These are phyloP conservation scores for Pythium apleroticum DNA, from an alignment of 352 stramenopile species.

Conservation along the genomic window DNA sequence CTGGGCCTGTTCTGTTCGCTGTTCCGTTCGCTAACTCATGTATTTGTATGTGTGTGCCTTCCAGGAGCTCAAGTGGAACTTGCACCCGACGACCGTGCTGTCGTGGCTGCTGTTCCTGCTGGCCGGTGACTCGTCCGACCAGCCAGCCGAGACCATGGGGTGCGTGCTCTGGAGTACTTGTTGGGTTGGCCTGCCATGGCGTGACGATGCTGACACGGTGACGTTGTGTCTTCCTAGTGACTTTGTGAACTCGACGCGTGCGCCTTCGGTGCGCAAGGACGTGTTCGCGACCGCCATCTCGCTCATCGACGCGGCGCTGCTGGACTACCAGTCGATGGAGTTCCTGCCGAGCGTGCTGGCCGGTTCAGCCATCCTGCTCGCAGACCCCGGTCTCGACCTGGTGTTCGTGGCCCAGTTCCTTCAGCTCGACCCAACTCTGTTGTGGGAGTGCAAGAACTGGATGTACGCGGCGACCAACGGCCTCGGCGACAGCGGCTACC, in stretches of 20 bases:
- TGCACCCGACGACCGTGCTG: conserved; percentile 73
- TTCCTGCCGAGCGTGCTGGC: conserved; percentile 78
- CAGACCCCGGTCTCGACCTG: conserved; percentile 66
- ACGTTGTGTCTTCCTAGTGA: conserved; percentile 31
- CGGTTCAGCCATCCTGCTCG: conserved; percentile 65
- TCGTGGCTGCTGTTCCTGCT: conserved; percentile 81
- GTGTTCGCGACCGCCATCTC: conserved; percentile 68
- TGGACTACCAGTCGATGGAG: conserved; percentile 76
- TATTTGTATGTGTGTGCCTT: conserved; percentile 5
- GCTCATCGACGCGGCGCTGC: conserved; percentile 70
- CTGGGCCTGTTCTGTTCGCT: conserved; percentile 9
- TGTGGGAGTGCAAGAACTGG: conserved; percentile 85
- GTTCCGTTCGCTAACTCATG: conserved; percentile 4
- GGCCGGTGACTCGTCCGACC: conserved; percentile 59
- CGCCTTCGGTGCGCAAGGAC: conserved; percentile 67
- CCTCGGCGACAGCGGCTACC: conserved; percentile 49
- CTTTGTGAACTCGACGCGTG: conserved; percentile 62
- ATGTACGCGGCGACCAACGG: conserved; percentile 58
- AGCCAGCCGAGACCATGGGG: conserved; percentile 70
- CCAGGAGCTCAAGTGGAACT: conserved; percentile 82
- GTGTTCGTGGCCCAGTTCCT: conserved; percentile 83
- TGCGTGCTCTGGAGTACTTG: conserved; percentile 25
- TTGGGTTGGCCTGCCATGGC: not conserved
- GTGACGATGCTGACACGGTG: conserved; percentile 7
- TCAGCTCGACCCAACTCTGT: conserved; percentile 69